Evolutionary conservation across 441 rosid genomes (phyloP), one percentile per base, ranked within the genome.

Genomic region (Pelargonium myrrhifolium): DNA sequence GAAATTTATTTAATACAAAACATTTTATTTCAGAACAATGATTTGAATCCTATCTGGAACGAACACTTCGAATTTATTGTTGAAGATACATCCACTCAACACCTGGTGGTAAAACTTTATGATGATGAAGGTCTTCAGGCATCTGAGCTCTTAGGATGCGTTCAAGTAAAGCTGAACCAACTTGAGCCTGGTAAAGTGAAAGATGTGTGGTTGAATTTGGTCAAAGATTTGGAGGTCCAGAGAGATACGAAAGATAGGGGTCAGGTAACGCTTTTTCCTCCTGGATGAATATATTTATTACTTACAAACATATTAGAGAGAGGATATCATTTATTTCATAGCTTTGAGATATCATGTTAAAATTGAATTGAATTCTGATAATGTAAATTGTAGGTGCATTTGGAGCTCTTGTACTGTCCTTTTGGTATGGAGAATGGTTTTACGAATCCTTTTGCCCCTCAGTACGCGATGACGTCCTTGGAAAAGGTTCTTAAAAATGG

Each of bases 181-280:
- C 98, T 92, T 43, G 86, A 81, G 71, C 97, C 98, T 1, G 99
- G 97, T 68, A 92, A 90, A 75, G 93, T 90, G 65, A 89, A 90
- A 82, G 96, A 87, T 66, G 64, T 85, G 22, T 92, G 99, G 98
- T 72, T 92, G 79, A 87, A 85, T 49, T 75, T 95, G 69, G 92
- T 95, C 37, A 95, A 95, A 74, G 97, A 95, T 80, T 76, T 95
- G 80, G 87, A 78, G 61, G 71, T 95, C 77, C 98, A 92, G 72
- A 89, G 96, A 76, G 99, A 95, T 71, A 90, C 70, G 51, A 95
- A 90, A 86, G 18, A 88, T 74, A 77, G 99, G 59, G 98, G 99
- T 28, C 87, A 88, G 88, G 98, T 92, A 64, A 75, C 24, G 11
- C 11, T 21, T 58, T 58, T 31, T 21, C 31, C 62, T 58, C 9